Conservation (phyloP, 768 basidiomycete species). For the Aureoboletus auriporus region DNA sequence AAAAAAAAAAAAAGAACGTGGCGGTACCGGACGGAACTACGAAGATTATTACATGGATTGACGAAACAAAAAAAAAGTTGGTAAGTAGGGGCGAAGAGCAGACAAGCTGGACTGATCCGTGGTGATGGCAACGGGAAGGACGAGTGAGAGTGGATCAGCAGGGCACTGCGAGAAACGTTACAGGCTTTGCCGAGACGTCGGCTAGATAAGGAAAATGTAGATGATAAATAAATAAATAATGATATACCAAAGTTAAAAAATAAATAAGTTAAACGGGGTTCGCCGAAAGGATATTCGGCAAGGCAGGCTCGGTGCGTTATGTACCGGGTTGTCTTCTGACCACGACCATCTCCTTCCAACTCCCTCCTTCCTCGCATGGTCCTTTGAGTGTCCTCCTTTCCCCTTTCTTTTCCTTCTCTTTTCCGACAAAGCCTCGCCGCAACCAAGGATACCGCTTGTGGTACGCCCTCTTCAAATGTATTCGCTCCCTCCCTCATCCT, state of each 20-base stretch:
- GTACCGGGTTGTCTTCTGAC: conserved; percentile 30
- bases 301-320: conserved; percentile 20
- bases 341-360: conserved; percentile 20
- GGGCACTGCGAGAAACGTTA: conserved; percentile 15
- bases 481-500: neutral
- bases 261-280: conserved; percentile 18
- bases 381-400: conserved; percentile 30
- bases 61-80: neutral
- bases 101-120: neutral
- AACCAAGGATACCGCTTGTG: conserved; percentile 52
- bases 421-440: conserved; percentile 43
- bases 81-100: neutral
- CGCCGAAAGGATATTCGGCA: conserved; percentile 24
- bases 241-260: conserved; percentile 2
- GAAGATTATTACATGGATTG: neutral
- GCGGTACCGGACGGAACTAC: conserved; percentile 18
- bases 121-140: conserved; percentile 2
- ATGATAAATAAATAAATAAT: conserved; percentile 8
- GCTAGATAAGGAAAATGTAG: conserved; percentile 22
- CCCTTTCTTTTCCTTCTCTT: conserved; percentile 25
- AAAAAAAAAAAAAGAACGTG: neutral
- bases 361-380: conserved; percentile 29
- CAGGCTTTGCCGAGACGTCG: conserved; percentile 16
- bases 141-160: neutral
- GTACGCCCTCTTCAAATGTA: conserved; percentile 23